phyloP scores from a whole-genome alignment of 192 early-diverging fungal species.

The Coemansia sp. region DNA sequence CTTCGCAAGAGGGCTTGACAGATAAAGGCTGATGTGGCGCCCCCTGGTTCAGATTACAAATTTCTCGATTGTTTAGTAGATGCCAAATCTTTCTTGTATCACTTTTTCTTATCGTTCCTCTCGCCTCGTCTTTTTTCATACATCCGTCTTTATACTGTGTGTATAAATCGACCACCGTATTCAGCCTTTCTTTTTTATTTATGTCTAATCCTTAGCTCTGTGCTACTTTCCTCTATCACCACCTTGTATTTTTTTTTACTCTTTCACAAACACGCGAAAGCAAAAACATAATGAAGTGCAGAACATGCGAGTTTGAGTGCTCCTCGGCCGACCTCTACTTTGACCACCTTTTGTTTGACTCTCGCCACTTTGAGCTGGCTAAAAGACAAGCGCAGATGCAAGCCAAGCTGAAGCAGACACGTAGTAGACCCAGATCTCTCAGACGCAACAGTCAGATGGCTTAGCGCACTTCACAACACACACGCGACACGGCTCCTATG shows the following conservation, averaged over 20 bases:
- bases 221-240: neutral
- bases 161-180: slow-evolving; percentile 1
- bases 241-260: slow-evolving; percentile 5
- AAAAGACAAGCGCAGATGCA: slow-evolving; percentile 39
- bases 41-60: neutral
- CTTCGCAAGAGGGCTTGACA: neutral
- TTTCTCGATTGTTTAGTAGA: neutral
- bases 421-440: slow-evolving; percentile 39
- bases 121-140: neutral
- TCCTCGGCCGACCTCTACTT: slow-evolving; percentile 53
- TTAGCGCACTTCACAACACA: neutral
- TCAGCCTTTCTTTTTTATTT: neutral
- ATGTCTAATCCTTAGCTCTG: neutral
- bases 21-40: slow-evolving; percentile 13
- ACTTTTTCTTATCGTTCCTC: neutral
- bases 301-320: slow-evolving; percentile 56
- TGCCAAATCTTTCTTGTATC: neutral
- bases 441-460: slow-evolving; percentile 29
- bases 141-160: slow-evolving; percentile 3
- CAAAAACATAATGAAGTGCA: slow-evolving; percentile 44
- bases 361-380: slow-evolving; percentile 42
- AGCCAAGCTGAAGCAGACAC: slow-evolving; percentile 28
- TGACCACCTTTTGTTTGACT: slow-evolving; percentile 52
- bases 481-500: neutral
- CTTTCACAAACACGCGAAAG: too few species aligned